phyloP scores from a whole-genome alignment of 345 rosid species.

The Triadica sebifera region DNA sequence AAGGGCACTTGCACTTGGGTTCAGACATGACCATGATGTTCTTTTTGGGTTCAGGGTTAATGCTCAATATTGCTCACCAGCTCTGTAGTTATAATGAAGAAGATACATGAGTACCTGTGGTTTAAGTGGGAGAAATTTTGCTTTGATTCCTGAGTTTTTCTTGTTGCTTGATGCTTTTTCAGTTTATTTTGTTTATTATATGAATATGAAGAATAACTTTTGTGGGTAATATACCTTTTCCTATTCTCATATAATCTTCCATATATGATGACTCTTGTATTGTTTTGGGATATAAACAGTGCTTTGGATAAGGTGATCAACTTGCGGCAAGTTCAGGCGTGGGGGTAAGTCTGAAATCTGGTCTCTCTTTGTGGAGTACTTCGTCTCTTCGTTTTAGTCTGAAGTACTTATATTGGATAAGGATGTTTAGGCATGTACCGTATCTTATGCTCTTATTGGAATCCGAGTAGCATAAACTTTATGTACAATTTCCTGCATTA shows the following conservation, averaged over 20 bases:
- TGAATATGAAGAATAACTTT: not conserved
- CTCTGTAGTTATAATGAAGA: conserved; percentile 2
- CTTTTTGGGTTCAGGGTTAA: not conserved
- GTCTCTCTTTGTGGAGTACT: conserved; percentile 1
- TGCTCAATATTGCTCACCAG: not conserved
- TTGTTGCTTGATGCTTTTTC: not conserved
- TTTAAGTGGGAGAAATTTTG: not conserved
- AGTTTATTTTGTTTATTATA: not conserved
- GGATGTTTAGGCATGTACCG: not conserved
- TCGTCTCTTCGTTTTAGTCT: not conserved
- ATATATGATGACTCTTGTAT: not conserved
- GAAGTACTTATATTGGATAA: not conserved
- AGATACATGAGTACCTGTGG: not conserved
- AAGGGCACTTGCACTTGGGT: not conserved
- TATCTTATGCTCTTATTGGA: not conserved
- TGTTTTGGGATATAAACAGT: conserved; percentile 24
- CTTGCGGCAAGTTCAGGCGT: conserved; percentile 42
- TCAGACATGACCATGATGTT: not conserved
- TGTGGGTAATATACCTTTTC: not conserved
- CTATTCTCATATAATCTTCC: not conserved
- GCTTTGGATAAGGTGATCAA: conserved; percentile 44
- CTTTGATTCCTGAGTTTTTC: not conserved
- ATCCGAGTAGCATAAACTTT: not conserved
- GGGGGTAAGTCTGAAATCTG: conserved; percentile 26
- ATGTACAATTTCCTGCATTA: not conserved